Evolutionary conservation across 164 flowering plant species (phyloP).

Genomic region (Platanus orientalis): DNA sequence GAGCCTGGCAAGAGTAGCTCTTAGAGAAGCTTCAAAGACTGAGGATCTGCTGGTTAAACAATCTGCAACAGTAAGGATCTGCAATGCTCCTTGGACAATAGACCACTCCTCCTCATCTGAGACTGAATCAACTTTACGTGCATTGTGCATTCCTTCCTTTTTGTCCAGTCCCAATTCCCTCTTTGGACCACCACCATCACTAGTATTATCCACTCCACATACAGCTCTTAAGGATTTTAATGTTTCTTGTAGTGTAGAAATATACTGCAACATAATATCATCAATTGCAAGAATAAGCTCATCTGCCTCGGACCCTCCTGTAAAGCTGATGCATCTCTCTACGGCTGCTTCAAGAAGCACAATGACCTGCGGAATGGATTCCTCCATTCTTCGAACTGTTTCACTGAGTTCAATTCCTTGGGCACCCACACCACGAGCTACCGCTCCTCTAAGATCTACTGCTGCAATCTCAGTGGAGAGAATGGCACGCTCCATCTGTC

Average conservation of each 20-base stretch:
- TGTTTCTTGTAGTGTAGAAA: slow-evolving; percentile 77
- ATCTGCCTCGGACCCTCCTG: slow-evolving; percentile 99
- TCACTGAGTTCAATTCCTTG: slow-evolving; percentile 99
- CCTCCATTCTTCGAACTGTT: slow-evolving; percentile 98
- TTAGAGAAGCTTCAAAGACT: slow-evolving; percentile 95
- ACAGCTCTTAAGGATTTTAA: slow-evolving; percentile 84
- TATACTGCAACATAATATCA: slow-evolving; percentile 86
- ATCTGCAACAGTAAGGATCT: slow-evolving; percentile 92
- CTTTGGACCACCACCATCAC: slow-evolving; percentile 47
- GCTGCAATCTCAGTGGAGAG: slow-evolving; percentile 85
- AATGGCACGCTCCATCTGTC: slow-evolving; percentile 89
- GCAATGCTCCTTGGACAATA: slow-evolving; percentile 97
- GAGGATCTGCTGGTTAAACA: slow-evolving; percentile 92
- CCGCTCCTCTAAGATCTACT: slow-evolving; percentile 94
- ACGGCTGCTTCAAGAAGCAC: slow-evolving; percentile 92
- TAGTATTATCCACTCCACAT: slow-evolving; percentile 66
- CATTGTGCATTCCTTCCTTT: slow-evolving; percentile 51
- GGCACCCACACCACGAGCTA: slow-evolving; percentile 82
- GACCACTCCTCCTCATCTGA: slow-evolving; percentile 99
- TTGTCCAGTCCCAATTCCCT: slow-evolving; percentile 68
- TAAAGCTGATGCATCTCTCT: slow-evolving; percentile 93
- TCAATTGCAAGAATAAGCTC: slow-evolving; percentile 86
- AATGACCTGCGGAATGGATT: slow-evolving; percentile 93
- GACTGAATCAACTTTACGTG: slow-evolving; percentile 54
- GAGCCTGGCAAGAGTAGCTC: slow-evolving; percentile 88